These are phyloP conservation scores for Colletotrichum spaethianum DNA, from an alignment of 2,329 filamentous ascomycete genomes.

Conservation along the genomic window DNA sequence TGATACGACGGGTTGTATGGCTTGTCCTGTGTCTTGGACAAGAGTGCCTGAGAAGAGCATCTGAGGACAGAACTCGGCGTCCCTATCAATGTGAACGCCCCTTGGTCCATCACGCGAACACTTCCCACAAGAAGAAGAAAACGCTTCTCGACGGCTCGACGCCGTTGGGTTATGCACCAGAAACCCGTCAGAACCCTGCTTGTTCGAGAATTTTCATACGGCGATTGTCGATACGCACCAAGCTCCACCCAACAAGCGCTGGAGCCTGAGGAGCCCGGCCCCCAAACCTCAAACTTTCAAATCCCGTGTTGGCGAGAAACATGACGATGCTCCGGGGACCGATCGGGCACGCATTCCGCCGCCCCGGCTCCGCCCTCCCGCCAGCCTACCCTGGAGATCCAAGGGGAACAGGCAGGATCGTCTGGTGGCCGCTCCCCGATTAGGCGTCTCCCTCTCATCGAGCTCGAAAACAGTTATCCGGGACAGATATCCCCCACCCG, in stretches of 20 bases:
- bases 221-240: neutral
- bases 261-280: neutral
- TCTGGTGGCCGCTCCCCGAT: constrained; percentile 5
- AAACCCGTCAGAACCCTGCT: neutral
- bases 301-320: constrained; percentile 10
- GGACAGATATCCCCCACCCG: neutral
- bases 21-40: neutral
- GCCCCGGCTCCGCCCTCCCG: constrained; percentile 1
- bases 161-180: neutral
- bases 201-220: neutral
- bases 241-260: constrained; percentile 17
- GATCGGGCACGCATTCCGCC: constrained; percentile 6
- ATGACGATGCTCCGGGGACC: neutral
- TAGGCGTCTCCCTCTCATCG: neutral
- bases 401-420: neutral
- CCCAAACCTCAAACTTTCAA: constrained; percentile 14
- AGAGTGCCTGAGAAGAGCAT: neutral
- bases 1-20: neutral
- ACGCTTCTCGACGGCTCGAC: neutral
- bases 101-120: neutral
- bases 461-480: neutral
- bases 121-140: neutral
- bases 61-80: neutral
- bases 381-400: constrained; percentile 13
- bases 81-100: neutral